Evolutionary conservation across 176 grass and related monocot species (phyloP).

Genomic region (Musa itinerans): DNA sequence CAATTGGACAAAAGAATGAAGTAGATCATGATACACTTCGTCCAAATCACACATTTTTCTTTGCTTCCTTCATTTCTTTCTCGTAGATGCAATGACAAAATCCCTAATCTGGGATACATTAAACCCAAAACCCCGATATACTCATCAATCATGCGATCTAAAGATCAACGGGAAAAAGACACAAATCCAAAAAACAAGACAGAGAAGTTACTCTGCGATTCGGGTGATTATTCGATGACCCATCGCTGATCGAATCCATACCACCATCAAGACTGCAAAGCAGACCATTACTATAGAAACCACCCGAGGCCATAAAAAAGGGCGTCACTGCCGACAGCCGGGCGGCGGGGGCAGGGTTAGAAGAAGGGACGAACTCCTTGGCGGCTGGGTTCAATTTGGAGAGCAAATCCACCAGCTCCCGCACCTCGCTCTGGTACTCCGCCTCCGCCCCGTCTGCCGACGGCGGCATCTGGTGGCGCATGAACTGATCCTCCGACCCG

Average conservation of each 20-base stretch:
- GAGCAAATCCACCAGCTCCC: slow-evolving; percentile 81
- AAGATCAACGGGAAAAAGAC: not conserved
- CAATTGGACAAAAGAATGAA: too few species aligned
- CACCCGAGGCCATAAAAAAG: not conserved
- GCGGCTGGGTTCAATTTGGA: slow-evolving; percentile 88
- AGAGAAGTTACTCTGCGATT: slow-evolving; percentile 35
- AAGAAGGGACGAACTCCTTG: slow-evolving; percentile 84
- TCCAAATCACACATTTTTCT: not conserved
- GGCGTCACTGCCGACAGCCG: not conserved
- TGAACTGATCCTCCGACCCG: slow-evolving; percentile 1
- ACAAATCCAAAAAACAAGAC: not conserved
- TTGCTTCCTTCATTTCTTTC: too few species aligned
- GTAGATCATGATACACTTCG: too few species aligned
- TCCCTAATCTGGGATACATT: not conserved
- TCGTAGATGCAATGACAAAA: not conserved
- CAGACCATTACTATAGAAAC: not conserved
- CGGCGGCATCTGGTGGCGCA: not conserved
- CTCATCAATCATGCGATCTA: not conserved
- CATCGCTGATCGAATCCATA: slow-evolving; percentile 37
- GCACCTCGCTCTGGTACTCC: slow-evolving; percentile 78
- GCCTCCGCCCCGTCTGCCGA: slow-evolving; percentile 31
- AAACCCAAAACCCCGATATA: not conserved
- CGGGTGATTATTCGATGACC: slow-evolving; percentile 17
- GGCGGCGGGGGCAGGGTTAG: not conserved
- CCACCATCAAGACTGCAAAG: slow-evolving; percentile 3